These are phyloP conservation scores for Hura crepitans DNA, from an alignment of 441 rosid genomes.

Conservation along the genomic window DNA sequence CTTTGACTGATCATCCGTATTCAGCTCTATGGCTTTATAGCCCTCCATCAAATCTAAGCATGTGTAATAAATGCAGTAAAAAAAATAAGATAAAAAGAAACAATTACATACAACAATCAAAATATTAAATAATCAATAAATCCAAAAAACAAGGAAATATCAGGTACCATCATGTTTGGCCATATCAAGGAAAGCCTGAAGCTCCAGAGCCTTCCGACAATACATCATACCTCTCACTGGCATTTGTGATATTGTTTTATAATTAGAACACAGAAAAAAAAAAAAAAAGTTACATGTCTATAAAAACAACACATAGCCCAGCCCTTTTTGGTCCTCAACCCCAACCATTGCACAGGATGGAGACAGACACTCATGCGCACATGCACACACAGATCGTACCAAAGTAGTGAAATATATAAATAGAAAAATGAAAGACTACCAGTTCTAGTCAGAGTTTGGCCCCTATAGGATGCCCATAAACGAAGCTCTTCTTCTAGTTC, in stretches of 20 bases:
- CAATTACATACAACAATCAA: not conserved
- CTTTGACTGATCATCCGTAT: constrained; percentile 59
- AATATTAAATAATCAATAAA: constrained; percentile 2
- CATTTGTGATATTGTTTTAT: constrained; percentile 24
- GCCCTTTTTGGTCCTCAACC: not conserved
- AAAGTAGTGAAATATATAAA: not conserved
- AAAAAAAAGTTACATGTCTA: not conserved
- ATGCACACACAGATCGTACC: not conserved
- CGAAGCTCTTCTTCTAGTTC: constrained; percentile 36
- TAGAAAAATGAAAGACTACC: constrained; percentile 31
- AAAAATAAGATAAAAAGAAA: constrained; percentile 9
- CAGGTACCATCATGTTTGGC: constrained; percentile 86
- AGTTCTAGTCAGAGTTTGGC: constrained; percentile 81
- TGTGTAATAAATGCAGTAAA: constrained; percentile 21
- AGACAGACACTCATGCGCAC: not conserved
- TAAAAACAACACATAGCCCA: not conserved
- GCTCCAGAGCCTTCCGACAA: constrained; percentile 94
- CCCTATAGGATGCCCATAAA: constrained; percentile 89
- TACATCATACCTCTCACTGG: constrained; percentile 99
- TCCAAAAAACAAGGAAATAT: constrained; percentile 15
- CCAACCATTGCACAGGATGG: not conserved
- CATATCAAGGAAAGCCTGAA: constrained; percentile 99
- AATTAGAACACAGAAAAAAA: constrained; percentile 6
- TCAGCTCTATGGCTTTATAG: constrained; percentile 82
- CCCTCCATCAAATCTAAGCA: constrained; percentile 94